These are phyloP conservation scores for Striga asiatica DNA, from an alignment of 257 asterid genomes.

Conservation along the genomic window DNA sequence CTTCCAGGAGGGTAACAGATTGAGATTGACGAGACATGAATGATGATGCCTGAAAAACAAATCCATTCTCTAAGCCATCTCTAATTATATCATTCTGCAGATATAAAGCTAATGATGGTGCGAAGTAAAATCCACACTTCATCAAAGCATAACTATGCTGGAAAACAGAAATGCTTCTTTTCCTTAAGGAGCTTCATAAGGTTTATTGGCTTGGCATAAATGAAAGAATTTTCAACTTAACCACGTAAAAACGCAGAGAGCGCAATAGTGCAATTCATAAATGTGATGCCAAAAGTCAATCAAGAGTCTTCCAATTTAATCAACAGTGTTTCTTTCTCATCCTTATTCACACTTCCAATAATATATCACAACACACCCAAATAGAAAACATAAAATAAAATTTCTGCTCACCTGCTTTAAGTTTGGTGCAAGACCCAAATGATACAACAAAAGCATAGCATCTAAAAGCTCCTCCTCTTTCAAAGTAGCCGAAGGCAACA, in stretches of 20 bases:
- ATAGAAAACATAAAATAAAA: background rate
- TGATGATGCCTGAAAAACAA: constrained; percentile 57
- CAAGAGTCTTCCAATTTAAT: background rate
- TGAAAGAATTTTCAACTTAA: background rate
- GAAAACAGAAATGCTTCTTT: no score
- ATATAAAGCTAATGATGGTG: no score
- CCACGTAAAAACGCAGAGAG: constrained; percentile 5
- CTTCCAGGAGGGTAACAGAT: constrained; percentile 65
- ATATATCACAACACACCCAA: no score
- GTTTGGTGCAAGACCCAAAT: constrained; percentile 92
- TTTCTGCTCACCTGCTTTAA: constrained; percentile 68
- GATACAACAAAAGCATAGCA: constrained; percentile 82
- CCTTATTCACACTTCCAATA: no score
- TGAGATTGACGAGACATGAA: constrained; percentile 80
- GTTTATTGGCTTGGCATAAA: no score
- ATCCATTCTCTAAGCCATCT: background rate
- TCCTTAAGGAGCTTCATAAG: no score
- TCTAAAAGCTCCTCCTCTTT: constrained; percentile 96
- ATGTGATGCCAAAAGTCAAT: background rate
- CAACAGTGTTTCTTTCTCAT: no score
- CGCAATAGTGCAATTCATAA: background rate
- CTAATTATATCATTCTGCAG: no score
- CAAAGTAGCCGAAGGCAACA: constrained; percentile 55
- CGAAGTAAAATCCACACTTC: no score
- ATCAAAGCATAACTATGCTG: no score